Conservation (phyloP, 169 alveolate species). For the Cryptosporidium ubiquitum region DNA sequence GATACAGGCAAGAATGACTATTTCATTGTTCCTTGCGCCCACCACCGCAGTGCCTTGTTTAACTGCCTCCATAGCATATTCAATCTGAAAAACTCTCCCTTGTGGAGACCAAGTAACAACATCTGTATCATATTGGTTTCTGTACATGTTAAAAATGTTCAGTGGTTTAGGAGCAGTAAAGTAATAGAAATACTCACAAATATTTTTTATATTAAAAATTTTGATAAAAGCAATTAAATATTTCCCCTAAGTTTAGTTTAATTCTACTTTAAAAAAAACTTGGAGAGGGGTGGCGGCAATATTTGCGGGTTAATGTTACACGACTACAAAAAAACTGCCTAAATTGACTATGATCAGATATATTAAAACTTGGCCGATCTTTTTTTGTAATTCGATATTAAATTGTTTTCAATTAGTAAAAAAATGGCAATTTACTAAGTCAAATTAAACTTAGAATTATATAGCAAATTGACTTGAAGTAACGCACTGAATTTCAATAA, state of each 20-base stretch:
- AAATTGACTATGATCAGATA: not conserved
- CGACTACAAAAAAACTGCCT: no score
- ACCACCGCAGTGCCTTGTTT: conserved; percentile 91
- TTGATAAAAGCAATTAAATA: no score
- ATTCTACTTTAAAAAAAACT: no score
- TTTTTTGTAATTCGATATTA: no score
- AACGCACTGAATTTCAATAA: not conserved
- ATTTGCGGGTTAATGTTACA: not conserved
- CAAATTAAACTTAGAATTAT: no score
- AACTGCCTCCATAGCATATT: conserved; percentile 97
- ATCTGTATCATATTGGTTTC: conserved; percentile 94
- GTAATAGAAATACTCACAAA: not conserved
- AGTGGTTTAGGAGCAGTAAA: conserved; percentile 5
- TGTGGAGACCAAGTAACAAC: conserved; percentile 95
- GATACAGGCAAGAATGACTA: conserved; percentile 26
- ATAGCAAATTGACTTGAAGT: not conserved
- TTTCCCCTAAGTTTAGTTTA: no score
- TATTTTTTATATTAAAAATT: no score
- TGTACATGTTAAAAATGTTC: conserved; percentile 83
- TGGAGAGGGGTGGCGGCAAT: not conserved
- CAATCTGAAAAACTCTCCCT: conserved; percentile 93
- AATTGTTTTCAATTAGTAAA: no score
- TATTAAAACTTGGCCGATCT: no score
- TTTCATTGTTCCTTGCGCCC: conserved; percentile 44
- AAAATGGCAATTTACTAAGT: no score